A percentile compares a stretch with the other conserved stretches of the same genome.
phyloP scores from a whole-genome alignment of 768 basidiomycete species.

The Mycena filopes region DNA sequence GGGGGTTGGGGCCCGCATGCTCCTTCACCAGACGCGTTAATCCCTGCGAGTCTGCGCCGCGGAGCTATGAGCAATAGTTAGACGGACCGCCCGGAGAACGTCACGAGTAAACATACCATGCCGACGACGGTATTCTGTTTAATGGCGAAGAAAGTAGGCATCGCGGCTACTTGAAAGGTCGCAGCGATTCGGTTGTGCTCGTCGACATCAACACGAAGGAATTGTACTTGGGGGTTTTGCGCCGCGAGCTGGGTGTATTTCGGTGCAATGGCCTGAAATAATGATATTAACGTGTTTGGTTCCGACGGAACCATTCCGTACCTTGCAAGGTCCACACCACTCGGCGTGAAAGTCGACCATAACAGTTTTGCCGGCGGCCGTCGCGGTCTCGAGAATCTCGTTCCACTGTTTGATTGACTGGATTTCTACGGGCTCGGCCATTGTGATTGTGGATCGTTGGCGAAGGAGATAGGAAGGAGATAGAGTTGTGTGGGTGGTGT shows the following conservation, averaged over 20 bases:
- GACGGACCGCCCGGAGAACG: not conserved
- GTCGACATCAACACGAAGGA: conserved; percentile 37
- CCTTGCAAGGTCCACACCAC: conserved; percentile 38
- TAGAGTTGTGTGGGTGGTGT: not conserved
- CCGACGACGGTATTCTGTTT: conserved; percentile 30
- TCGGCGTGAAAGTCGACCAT: conserved; percentile 34
- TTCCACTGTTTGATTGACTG: conserved; percentile 36
- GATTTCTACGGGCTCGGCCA: conserved; percentile 35
- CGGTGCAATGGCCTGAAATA: conserved; percentile 32
- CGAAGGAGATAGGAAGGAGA: not conserved
- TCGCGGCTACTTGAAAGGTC: conserved; percentile 31
- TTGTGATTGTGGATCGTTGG: not conserved
- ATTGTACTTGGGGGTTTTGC: conserved; percentile 34
- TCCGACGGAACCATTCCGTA: not conserved
- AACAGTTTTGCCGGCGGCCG: conserved; percentile 28
- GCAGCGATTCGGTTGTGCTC: conserved; percentile 24
- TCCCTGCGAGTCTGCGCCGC: conserved; percentile 34
- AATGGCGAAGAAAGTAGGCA: conserved; percentile 37
- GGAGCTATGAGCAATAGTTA: conserved; percentile 22
- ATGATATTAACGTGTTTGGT: not conserved
- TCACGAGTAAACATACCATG: conserved; percentile 16
- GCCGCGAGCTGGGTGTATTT: conserved; percentile 31
- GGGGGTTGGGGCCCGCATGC: conserved; percentile 28
- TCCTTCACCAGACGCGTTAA: conserved; percentile 29
- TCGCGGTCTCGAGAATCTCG: conserved; percentile 29